Conservation (phyloP, 2,329 filamentous ascomycete species). For the Aspergillus novofumigatus region DNA sequence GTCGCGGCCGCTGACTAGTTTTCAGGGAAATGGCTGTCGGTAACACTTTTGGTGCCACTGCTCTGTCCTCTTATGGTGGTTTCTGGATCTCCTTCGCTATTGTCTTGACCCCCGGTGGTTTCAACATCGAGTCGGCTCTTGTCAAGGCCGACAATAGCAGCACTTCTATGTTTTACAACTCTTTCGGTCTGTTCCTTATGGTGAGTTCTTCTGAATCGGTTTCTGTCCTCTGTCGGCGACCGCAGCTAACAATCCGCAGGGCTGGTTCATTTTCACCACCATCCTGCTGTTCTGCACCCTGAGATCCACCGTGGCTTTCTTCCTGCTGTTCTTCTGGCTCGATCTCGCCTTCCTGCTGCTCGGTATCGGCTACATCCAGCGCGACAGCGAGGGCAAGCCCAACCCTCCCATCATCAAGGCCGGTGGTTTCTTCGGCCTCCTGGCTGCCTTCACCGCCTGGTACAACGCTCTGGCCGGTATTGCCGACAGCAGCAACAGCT, state of each 20-base stretch:
- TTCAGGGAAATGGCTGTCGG: slow-evolving; percentile 78
- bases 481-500: slow-evolving; percentile 67
- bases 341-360: slow-evolving; percentile 73
- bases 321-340: slow-evolving; percentile 70
- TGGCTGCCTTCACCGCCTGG: slow-evolving; percentile 79
- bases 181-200: slow-evolving; percentile 69
- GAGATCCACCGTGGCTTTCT: slow-evolving; percentile 73
- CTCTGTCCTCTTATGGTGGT: slow-evolving; percentile 74
- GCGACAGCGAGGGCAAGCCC: slow-evolving; percentile 39
- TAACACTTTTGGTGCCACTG: slow-evolving; percentile 81
- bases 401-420: slow-evolving; percentile 58
- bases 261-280: slow-evolving; percentile 84
- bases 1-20: slow-evolving; percentile 1
- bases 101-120: slow-evolving; percentile 64
- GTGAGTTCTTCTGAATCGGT: slow-evolving; percentile 30
- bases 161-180: slow-evolving; percentile 50
- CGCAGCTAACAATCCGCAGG: slow-evolving; percentile 30
- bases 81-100: slow-evolving; percentile 78
- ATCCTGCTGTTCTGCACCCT: slow-evolving; percentile 70
- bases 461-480: slow-evolving; percentile 83
- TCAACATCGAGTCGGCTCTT: slow-evolving; percentile 52
- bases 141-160: slow-evolving; percentile 17
- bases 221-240: neutral
- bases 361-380: slow-evolving; percentile 59
- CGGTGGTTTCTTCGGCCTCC: slow-evolving; percentile 73